These are phyloP conservation scores for Colletotrichum scovillei DNA, from an alignment of 2,329 filamentous ascomycete genomes.

Conservation along the genomic window DNA sequence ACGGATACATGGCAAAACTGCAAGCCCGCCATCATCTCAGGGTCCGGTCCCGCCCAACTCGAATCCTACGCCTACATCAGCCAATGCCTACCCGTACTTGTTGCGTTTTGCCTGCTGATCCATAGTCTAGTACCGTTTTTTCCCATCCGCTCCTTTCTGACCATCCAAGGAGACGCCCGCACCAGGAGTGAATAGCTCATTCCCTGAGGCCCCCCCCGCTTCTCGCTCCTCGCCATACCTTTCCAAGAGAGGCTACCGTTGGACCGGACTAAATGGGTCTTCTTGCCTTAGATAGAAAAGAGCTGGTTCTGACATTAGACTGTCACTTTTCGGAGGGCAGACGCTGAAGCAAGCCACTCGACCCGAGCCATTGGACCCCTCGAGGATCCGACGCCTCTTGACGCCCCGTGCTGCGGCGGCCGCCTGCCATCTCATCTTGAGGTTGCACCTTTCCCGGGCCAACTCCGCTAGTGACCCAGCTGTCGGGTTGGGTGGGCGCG, in stretches of 20 bases:
- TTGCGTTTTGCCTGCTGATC: background rate
- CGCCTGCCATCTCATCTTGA: constrained; percentile 29
- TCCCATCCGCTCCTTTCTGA: background rate
- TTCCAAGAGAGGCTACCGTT: background rate
- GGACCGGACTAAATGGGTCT: background rate
- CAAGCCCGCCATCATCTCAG: background rate
- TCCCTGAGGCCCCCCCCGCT: no score
- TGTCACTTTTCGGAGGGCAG: background rate
- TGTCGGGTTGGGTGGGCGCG: constrained; percentile 14
- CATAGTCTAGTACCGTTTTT: background rate
- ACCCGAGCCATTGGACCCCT: constrained; percentile 20
- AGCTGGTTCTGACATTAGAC: background rate
- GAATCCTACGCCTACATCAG: background rate
- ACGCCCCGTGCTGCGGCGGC: constrained; percentile 21
- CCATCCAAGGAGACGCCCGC: background rate
- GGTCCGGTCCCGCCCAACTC: background rate
- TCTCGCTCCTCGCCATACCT: background rate
- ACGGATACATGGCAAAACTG: background rate
- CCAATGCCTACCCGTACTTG: background rate
- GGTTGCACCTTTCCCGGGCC: constrained; percentile 7
- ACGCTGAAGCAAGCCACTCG: constrained; percentile 24
- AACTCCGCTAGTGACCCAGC: constrained; percentile 16
- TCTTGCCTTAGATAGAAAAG: background rate
- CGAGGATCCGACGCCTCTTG: constrained; percentile 7
- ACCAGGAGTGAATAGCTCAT: background rate